Evolutionary conservation across 345 rosid genomes (phyloP).

Genomic region (Ceriops decandra): DNA sequence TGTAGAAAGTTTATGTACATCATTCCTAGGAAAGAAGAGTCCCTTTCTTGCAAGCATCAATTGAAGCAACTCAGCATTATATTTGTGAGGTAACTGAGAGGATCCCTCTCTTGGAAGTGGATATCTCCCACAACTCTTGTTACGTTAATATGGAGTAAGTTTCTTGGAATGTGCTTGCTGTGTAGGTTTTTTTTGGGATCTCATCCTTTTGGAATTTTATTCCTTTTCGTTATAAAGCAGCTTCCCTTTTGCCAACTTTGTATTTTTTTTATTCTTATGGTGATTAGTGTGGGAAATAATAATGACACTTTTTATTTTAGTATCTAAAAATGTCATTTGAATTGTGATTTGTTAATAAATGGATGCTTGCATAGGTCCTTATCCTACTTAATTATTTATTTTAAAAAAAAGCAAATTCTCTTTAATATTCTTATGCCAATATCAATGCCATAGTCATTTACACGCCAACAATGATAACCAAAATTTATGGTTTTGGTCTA

Average conservation of each 20-base stretch:
- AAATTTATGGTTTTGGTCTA: conserved; percentile 9
- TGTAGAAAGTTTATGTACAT: not conserved
- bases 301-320: not conserved
- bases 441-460: not conserved
- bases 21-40: not conserved
- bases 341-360: not conserved
- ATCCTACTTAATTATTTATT: not conserved
- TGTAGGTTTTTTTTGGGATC: not conserved
- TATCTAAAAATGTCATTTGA: not conserved
- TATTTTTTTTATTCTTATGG: not conserved
- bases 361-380: conserved; percentile 12
- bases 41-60: not conserved
- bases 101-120: not conserved
- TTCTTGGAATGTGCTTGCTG: not conserved
- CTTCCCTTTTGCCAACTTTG: conserved; percentile 1
- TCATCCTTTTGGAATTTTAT: not conserved
- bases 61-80: not conserved
- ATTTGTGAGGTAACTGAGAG: not conserved
- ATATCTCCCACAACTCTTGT: not conserved
- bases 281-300: too few species aligned
- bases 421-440: conserved; percentile 1
- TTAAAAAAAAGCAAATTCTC: not conserved
- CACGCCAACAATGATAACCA: too few species aligned
- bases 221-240: conserved; percentile 11
- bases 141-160: not conserved